phyloP scores from a whole-genome alignment of 768 basidiomycete species.

The Mycena kentingensis region DNA sequence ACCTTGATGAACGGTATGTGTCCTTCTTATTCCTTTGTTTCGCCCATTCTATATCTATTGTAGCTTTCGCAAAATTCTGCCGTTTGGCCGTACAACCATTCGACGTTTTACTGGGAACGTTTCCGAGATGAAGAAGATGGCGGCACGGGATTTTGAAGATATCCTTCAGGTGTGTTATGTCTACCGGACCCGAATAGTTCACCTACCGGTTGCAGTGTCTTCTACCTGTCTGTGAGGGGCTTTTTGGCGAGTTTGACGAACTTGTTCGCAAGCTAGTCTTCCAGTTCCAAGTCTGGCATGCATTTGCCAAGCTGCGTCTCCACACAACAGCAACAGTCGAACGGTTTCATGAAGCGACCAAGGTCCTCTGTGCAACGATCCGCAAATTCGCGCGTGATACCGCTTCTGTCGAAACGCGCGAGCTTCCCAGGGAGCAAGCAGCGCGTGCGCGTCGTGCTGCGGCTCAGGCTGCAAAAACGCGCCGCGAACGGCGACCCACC shows the following conservation, averaged over 20 bases:
- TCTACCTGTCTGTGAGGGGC: conserved; percentile 31
- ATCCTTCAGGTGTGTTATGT: conserved; percentile 26
- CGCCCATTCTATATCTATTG: neutral
- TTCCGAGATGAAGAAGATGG: conserved; percentile 23
- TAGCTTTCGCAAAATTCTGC: conserved; percentile 10
- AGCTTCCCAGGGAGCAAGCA: conserved; percentile 30
- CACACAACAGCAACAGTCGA: conserved; percentile 31
- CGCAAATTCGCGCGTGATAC: conserved; percentile 27
- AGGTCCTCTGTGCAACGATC: conserved; percentile 23
- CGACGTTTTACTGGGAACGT: conserved; percentile 25
- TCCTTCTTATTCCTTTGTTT: neutral
- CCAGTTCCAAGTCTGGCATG: conserved; percentile 32
- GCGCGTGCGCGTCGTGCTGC: conserved; percentile 9
- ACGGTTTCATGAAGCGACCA: conserved; percentile 22
- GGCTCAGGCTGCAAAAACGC: conserved; percentile 1
- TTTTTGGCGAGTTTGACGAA: conserved; percentile 23
- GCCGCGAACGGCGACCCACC: neutral
- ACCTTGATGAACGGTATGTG: conserved; percentile 26
- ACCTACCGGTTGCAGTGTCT: conserved; percentile 22
- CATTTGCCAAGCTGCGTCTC: conserved; percentile 35
- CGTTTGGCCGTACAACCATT: conserved; percentile 21
- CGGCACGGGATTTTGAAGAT: conserved; percentile 32
- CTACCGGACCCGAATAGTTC: neutral
- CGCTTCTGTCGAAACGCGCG: conserved; percentile 26
- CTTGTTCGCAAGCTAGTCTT: conserved; percentile 30